Evolutionary conservation across 2,329 filamentous ascomycete species (phyloP).

Genomic region (Mycogone perniciosa): DNA sequence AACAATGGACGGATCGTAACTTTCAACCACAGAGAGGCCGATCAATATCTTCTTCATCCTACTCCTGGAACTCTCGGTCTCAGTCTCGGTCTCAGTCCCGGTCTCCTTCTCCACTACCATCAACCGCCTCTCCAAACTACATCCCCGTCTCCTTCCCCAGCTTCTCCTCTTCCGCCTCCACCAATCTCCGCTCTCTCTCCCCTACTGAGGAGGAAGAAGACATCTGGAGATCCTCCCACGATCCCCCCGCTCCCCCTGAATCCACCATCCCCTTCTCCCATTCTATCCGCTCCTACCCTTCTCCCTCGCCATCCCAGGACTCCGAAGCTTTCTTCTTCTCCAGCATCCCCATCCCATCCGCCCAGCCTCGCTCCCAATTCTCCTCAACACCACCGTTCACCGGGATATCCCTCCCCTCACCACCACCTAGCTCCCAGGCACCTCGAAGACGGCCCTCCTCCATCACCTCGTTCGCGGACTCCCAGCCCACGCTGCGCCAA

Average conservation of each 20-base stretch:
- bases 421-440: slow-evolving; percentile 16
- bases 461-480: slow-evolving; percentile 6
- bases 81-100: background rate
- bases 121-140: background rate
- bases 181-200: background rate
- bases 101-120: background rate
- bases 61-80: background rate
- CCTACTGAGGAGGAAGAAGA: slow-evolving; percentile 8
- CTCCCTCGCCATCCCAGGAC: background rate
- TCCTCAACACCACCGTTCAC: slow-evolving; percentile 5
- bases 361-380: slow-evolving; percentile 4
- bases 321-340: slow-evolving; percentile 9
- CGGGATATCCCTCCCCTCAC: slow-evolving; percentile 5
- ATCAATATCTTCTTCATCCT: background rate
- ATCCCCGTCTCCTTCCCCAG: background rate
- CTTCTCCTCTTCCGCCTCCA: background rate
- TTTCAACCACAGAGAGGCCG: background rate
- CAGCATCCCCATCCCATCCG: slow-evolving; percentile 1
- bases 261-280: background rate
- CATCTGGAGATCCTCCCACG: slow-evolving; percentile 5
- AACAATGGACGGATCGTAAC: slow-evolving; percentile 1
- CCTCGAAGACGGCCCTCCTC: slow-evolving; percentile 7
- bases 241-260: background rate
- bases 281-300: background rate
- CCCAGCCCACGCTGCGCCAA: slow-evolving; percentile 8